A percentile compares a stretch with the other conserved stretches of the same genome.
These are phyloP conservation scores for Corylus heterophylla DNA, from an alignment of 306 rosid species.

Conservation along the genomic window DNA sequence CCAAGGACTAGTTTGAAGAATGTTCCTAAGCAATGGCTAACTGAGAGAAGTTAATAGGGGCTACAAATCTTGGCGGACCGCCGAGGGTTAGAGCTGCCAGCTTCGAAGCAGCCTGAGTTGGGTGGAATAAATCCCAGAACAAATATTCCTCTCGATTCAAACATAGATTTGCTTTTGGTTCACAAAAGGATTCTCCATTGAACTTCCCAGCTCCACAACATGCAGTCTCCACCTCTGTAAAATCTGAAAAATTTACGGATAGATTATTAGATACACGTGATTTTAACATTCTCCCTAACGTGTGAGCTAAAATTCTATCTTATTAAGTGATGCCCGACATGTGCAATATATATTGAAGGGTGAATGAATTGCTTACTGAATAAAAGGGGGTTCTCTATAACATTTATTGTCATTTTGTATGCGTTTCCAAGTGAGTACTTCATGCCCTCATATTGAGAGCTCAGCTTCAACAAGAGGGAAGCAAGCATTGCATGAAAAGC, in stretches of 20 bases:
- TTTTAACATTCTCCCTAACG: too few relatives aligned
- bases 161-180: conserved; percentile 10
- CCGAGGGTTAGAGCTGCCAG: conserved; percentile 19
- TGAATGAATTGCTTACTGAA: conserved; percentile 16
- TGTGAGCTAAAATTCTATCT: too few relatives aligned
- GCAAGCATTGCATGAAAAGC: conserved; percentile 21
- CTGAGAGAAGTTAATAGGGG: conserved; percentile 29
- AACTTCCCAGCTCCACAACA: conserved; percentile 33
- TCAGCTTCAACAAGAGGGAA: conserved; percentile 13
- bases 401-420: conserved; percentile 24
- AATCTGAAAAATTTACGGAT: neutral
- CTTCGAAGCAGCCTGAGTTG: conserved; percentile 28
- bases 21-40: conserved; percentile 10
- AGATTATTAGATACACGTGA: neutral
- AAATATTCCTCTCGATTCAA: neutral
- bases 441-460: conserved; percentile 21
- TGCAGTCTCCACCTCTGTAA: conserved; percentile 24
- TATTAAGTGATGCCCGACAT: too few relatives aligned
- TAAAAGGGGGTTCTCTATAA: conserved; percentile 22
- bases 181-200: conserved; percentile 25
- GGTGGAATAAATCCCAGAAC: conserved; percentile 39
- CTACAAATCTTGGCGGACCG: conserved; percentile 24
- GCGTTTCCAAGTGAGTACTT: conserved; percentile 36
- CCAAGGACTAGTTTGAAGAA: too few relatives aligned
- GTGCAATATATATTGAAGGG: neutral